Conservation (phyloP, 208 protist genomes). For the Angomonas ambiguus region DNA sequence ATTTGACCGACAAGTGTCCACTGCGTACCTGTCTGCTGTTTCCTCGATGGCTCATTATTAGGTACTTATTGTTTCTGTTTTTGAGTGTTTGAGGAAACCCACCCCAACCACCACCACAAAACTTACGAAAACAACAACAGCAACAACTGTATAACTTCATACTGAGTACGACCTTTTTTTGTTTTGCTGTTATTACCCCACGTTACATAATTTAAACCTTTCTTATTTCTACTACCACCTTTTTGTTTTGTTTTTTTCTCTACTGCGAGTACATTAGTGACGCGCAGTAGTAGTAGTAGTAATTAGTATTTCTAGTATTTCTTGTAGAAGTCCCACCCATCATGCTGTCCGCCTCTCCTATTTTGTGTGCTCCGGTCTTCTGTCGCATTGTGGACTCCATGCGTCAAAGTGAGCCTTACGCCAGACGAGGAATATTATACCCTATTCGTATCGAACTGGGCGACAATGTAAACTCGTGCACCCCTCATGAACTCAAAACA, state of each 20-base stretch:
- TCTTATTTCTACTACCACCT: not conserved
- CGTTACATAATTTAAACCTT: no score
- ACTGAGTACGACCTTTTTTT: no score
- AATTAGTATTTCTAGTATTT: no score
- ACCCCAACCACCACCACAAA: no score
- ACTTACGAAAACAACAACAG: no score
- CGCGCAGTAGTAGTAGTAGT: no score
- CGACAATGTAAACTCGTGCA: slow-evolving; percentile 51
- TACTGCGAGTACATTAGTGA: no score
- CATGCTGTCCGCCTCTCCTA: slow-evolving; percentile 17
- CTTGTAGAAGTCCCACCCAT: not conserved
- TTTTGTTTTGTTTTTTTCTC: no score
- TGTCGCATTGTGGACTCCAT: slow-evolving; percentile 78
- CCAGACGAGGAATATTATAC: slow-evolving; percentile 63
- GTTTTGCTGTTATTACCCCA: no score
- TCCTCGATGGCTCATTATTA: not conserved
- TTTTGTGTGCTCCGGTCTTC: slow-evolving; percentile 52
- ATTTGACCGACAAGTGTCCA: not conserved
- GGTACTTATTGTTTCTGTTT: not conserved
- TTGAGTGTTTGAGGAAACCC: no score
- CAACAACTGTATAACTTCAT: no score
- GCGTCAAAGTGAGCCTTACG: slow-evolving; percentile 61
- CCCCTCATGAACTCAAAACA: slow-evolving; percentile 53
- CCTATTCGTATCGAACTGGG: slow-evolving; percentile 81
- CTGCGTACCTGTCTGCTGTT: not conserved